phyloP scores from a whole-genome alignment of 257 asterid species.

The Buddleja alternifolia region DNA sequence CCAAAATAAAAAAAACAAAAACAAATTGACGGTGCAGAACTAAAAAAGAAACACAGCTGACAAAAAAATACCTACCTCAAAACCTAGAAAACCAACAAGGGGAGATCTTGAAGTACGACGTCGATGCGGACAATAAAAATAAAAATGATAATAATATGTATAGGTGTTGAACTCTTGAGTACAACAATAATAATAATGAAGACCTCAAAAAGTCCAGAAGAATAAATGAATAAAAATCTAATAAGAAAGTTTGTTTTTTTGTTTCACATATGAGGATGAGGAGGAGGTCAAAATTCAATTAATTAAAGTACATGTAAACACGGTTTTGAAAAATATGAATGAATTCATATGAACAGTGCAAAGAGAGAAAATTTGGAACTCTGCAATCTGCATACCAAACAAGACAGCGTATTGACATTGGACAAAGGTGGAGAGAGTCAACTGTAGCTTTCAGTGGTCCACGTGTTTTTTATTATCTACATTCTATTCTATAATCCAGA shows the following conservation, averaged over 20 bases:
- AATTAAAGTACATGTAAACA: no score
- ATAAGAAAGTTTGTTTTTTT: no score
- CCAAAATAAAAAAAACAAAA: neutral
- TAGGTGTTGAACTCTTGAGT: neutral
- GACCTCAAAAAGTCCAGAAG: neutral
- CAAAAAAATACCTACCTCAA: constrained; percentile 36
- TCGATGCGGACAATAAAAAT: neutral
- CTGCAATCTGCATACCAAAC: no score
- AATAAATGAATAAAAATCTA: no score
- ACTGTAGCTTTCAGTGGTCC: no score
- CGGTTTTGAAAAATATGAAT: no score
- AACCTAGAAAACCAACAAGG: constrained; percentile 2
- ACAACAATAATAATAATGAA: neutral
- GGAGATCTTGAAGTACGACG: constrained; percentile 8
- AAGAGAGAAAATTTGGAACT: no score
- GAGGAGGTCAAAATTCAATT: neutral
- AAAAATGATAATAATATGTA: neutral
- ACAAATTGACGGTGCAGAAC: neutral
- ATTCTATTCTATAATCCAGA: no score
- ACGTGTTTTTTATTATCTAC: no score
- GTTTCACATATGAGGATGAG: constrained; percentile 2
- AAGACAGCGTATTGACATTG: no score
- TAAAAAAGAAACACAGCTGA: neutral
- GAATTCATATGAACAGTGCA: no score
- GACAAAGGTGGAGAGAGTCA: no score